phyloP scores from a whole-genome alignment of 1,284 basidiomycete species.

The Cronartium quercuum region DNA sequence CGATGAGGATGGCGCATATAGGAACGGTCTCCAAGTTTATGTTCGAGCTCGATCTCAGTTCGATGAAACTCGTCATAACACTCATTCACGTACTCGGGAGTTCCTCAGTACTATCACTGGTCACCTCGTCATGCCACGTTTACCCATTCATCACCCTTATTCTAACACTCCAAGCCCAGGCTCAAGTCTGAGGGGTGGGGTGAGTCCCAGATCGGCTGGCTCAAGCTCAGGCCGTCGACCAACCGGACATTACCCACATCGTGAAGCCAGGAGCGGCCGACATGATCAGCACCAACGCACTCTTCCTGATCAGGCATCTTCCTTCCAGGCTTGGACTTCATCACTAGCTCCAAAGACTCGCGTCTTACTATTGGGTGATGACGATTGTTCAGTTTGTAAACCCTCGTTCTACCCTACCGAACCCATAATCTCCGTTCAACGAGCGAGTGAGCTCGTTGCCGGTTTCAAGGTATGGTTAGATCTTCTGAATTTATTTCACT shows the following conservation, averaged over 20 bases:
- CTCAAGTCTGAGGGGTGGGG: neutral
- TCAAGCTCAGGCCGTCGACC: neutral
- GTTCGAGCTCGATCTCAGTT: neutral
- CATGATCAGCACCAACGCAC: no score
- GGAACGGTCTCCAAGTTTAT: no score
- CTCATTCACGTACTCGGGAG: slow-evolving; percentile 1
- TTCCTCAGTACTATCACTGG: neutral
- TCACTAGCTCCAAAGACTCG: neutral
- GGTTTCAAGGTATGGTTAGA: slow-evolving; percentile 11
- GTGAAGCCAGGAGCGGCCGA: neutral
- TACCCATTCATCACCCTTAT: slow-evolving; percentile 14
- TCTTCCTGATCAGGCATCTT: neutral
- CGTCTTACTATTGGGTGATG: neutral
- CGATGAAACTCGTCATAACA: neutral
- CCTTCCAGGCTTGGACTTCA: neutral
- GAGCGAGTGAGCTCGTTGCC: slow-evolving; percentile 3
- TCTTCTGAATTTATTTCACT: no score
- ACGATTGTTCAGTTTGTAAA: neutral
- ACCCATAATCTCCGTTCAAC: neutral
- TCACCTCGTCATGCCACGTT: slow-evolving; percentile 38
- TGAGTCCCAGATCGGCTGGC: neutral
- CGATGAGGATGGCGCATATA: neutral
- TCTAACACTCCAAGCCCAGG: slow-evolving; percentile 14
- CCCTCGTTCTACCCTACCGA: neutral
- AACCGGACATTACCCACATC: neutral